Conservation (phyloP, 441 rosid genomes). For the Erodium moschatum region DNA sequence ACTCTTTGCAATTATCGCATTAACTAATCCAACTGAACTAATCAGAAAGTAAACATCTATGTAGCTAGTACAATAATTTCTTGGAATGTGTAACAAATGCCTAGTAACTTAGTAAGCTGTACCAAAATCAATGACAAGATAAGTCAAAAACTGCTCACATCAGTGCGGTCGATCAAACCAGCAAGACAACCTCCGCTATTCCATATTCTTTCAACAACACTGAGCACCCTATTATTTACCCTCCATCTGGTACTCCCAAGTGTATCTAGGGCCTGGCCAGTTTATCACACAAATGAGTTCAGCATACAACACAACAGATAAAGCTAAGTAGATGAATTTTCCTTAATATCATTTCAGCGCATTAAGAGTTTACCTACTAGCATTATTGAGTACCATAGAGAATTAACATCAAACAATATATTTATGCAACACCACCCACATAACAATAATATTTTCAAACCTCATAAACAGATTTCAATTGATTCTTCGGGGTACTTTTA, state of each 20-base stretch:
- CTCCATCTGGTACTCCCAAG: conserved; percentile 95
- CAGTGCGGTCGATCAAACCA: conserved; percentile 80
- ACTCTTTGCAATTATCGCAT: not conserved
- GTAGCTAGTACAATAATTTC: not conserved
- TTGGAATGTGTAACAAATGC: not conserved
- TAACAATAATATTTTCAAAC: conserved; percentile 31
- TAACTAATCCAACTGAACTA: not conserved
- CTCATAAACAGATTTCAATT: conserved; percentile 68
- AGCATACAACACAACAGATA: not conserved
- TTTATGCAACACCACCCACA: conserved; percentile 10
- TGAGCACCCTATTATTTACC: conserved; percentile 66
- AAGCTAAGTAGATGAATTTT: not conserved
- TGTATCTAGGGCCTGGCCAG: conserved; percentile 71
- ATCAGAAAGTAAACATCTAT: conserved; percentile 19
- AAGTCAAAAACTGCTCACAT: conserved; percentile 40
- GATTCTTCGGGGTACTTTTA: conserved; percentile 51
- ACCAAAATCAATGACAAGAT: not conserved
- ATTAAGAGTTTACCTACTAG: too few species aligned
- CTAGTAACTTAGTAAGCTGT: not conserved
- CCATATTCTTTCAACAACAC: conserved; percentile 87
- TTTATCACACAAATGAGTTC: conserved; percentile 17
- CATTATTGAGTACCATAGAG: too few species aligned
- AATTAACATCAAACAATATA: not conserved
- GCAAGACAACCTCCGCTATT: conserved; percentile 72
- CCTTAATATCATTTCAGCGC: too few species aligned